Evolutionary conservation across 108 stramenopile species (phyloP), one percentile per base, ranked within the genome.

Genomic region (Fragilariopsis cylindrus): DNA sequence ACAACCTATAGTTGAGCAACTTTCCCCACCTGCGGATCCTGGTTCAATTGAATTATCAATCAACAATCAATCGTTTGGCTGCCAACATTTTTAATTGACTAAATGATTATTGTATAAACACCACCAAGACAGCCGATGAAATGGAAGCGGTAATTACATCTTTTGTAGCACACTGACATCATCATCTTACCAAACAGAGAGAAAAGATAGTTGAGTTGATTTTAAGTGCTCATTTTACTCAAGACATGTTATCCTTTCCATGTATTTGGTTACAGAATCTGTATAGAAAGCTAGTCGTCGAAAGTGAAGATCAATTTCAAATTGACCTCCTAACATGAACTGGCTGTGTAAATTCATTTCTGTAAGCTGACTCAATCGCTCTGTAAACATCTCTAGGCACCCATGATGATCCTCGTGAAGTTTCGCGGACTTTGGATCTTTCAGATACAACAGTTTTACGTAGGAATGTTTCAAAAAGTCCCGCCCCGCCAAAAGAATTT

Each of bases 321-420:
- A 6, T 40, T 71, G 69, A n/a, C 79, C 79, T 42, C 47, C 45
- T 30, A 63, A 69, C 3, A n/a, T 60, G 41, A 70, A 82, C 11
- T 64, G 8, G 18, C 43, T 5, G 53, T 77, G 69, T 47, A 77
- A 12, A 21, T 73, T 77, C 15, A 48, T 73, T 49, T 82, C 81
- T 2, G 76, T 74, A 11, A 82, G 72, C 7, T 67, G 72, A 46
- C 73, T 82, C 55, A 82, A 47, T 41, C 65, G 57, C 60, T 82
- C 81, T 7, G 72, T 70, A 41, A 82, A 65, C 72, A 78, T 56
- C 57, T 82, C 81, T 4, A 82, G 73, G 15, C 71, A 65, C 15
- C 52, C 70, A 41, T 82, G 81, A 45, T 82, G 73, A 39, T 49
- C 66, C 55, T 82, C 76, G 12, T 72, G 56, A 7, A 44, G 52